Evolutionary conservation across 129 eudicot genomes (phyloP).

Genomic region (Centaurea solstitialis): DNA sequence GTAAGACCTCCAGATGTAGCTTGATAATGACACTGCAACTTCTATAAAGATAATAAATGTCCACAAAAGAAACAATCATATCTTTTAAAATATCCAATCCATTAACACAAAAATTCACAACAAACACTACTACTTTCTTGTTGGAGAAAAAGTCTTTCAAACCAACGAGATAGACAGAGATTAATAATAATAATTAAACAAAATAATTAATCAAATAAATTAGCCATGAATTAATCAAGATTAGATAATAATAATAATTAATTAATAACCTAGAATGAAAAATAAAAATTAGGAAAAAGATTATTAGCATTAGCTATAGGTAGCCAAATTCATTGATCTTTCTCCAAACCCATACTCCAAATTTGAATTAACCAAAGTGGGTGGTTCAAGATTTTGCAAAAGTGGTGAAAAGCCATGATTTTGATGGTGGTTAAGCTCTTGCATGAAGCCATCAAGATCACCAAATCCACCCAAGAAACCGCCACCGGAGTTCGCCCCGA

Average conservation of each 20-base stretch:
- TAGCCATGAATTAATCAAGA: conserved; percentile 26
- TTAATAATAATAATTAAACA: conserved; percentile 18
- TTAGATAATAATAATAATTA: conserved; percentile 15
- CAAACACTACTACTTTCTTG: conserved; percentile 9
- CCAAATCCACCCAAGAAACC: conserved; percentile 76
- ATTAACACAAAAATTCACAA: conserved; percentile 16
- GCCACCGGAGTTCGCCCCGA: conserved; percentile 66
- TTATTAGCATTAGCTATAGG: conserved; percentile 25
- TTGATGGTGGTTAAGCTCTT: conserved; percentile 43
- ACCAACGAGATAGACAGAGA: conserved; percentile 3
- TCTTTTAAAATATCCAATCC: background rate
- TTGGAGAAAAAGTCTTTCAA: conserved; percentile 19
- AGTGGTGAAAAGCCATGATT: conserved; percentile 46
- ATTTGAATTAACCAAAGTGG: conserved; percentile 41
- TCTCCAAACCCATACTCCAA: conserved; percentile 58
- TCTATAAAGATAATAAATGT: background rate
- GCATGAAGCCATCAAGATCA: conserved; percentile 85
- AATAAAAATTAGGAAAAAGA: conserved; percentile 2
- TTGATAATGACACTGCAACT: conserved; percentile 32
- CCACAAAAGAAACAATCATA: background rate
- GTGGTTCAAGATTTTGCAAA: conserved; percentile 48
- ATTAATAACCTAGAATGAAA: conserved; percentile 20
- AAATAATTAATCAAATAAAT: conserved; percentile 39
- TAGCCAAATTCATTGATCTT: conserved; percentile 47
- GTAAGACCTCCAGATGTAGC: conserved; percentile 36